These are phyloP conservation scores for Dactylonectria estremocensis DNA, from an alignment of 2,329 filamentous ascomycete species.

Conservation along the genomic window DNA sequence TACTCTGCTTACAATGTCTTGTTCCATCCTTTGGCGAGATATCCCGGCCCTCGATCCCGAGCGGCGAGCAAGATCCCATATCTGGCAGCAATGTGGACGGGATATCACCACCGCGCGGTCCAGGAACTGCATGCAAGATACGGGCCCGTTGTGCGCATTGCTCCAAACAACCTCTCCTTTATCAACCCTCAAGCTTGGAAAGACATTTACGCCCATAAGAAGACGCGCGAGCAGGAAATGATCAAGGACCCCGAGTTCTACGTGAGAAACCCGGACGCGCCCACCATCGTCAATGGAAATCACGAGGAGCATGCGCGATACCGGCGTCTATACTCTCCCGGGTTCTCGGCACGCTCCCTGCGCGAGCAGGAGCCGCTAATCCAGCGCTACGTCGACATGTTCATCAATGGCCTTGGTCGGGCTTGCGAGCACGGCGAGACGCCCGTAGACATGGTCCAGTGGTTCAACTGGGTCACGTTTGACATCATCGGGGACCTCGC, in stretches of 20 bases:
- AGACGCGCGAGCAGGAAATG: constrained; percentile 24
- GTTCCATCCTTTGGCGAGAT: constrained; percentile 27
- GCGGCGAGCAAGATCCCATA: constrained; percentile 27
- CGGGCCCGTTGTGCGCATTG: constrained; percentile 29
- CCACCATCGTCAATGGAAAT: constrained; percentile 26
- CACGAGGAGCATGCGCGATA: constrained; percentile 29
- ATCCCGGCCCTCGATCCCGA: constrained; percentile 20
- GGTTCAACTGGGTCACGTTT: constrained; percentile 32
- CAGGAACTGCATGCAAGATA: constrained; percentile 30
- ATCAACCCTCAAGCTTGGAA: constrained; percentile 33
- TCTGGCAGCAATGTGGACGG: constrained; percentile 12
- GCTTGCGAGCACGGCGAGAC: constrained; percentile 27
- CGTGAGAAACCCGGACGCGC: constrained; percentile 24
- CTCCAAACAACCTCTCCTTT: constrained; percentile 28
- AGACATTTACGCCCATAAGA: constrained; percentile 31
- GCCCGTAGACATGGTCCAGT: constrained; percentile 24
- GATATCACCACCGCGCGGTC: constrained; percentile 15
- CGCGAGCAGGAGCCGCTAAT: constrained; percentile 31
- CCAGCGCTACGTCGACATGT: constrained; percentile 20
- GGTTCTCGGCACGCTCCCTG: constrained; percentile 25
- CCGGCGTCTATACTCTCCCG: constrained; percentile 28
- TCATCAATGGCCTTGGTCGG: constrained; percentile 10
- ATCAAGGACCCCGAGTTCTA: constrained; percentile 23
- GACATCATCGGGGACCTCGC: constrained; percentile 29
- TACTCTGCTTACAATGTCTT: constrained; percentile 21